phyloP scores from a whole-genome alignment of 352 stramenopile species.

The Phytopythium ostracodes region DNA sequence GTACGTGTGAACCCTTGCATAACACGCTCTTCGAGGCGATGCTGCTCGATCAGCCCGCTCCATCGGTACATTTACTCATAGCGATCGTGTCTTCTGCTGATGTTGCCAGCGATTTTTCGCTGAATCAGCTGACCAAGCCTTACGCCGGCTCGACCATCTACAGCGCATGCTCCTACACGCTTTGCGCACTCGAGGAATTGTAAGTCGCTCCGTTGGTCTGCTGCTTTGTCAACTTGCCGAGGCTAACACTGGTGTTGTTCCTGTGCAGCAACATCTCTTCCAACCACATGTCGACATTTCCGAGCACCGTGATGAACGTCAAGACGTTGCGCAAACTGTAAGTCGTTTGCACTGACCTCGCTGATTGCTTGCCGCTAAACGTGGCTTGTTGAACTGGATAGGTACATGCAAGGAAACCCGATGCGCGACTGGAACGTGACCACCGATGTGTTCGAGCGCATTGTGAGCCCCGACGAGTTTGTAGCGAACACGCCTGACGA shows the following conservation, averaged over 20 bases:
- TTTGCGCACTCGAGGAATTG: conserved; percentile 27
- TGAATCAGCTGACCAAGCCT: conserved; percentile 25
- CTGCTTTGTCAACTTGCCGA: too few species aligned
- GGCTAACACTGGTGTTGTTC: background rate
- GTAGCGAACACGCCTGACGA: conserved; percentile 11
- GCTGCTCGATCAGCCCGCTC: too few species aligned
- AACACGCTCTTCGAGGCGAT: background rate
- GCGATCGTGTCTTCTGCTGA: background rate
- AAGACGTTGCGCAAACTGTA: conserved; percentile 24
- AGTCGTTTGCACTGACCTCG: background rate
- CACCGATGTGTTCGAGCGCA: conserved; percentile 14
- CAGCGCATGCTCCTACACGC: conserved; percentile 12
- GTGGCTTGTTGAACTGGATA: background rate
- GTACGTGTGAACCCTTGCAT: conserved; percentile 12
- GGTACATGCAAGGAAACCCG: conserved; percentile 25
- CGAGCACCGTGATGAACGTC: conserved; percentile 20
- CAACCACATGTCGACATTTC: conserved; percentile 27
- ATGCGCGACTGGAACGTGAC: conserved; percentile 26
- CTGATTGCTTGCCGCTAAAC: background rate
- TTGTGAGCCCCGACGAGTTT: conserved; percentile 20
- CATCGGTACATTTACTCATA: background rate
- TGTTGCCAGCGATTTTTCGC: conserved; percentile 31
- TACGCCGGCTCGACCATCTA: conserved; percentile 28
- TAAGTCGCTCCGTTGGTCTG: conserved; percentile 10
- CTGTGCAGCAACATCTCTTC: conserved; percentile 26